Evolutionary conservation across 148 eudicot species (phyloP), one percentile per base, ranked within the genome.

Genomic region (Chenopodium suecicum): DNA sequence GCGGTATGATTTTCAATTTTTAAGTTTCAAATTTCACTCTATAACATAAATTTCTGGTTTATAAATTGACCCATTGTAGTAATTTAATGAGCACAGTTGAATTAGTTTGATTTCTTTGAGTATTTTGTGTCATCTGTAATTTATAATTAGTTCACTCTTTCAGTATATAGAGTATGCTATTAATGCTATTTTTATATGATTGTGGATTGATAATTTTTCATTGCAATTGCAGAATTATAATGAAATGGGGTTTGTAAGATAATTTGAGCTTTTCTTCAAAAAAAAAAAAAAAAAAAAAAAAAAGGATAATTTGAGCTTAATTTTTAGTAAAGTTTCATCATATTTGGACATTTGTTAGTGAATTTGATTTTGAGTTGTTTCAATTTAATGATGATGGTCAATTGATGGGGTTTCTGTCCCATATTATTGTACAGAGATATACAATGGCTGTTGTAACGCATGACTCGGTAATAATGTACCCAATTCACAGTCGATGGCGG

Each of bases 391-490:
- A 41, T 72, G 22, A 23, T 72, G 54, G 41, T 44, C 13, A 22
- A 44, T 27, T 10, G 4, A 22, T n/a, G 29, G 56, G 11, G 63
- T 74, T 74, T 48, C 29, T 17, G 62, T 20, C 52, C 7, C 19
- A 9, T 73, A 6, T 79, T 31, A 12, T 32, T 22, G 34, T 20
- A 67, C 27, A 50, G 62, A 34, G 47, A 17, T 23, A 47, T 64
- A 1, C 2, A 22, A 81, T 81, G 83, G 74, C 79, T 66, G 17
- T 25, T 66, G 78, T 14, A 22, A 20, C 20, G 19, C 5, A 48
- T 81, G 78, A 64, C 46, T n/a, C 74, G 47, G 8, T 65, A n/a
- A n/a, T 27, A 14, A 23, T 52, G 31, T 71, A 76, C 80, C 74
- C 78, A 62, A 11, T 32, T 60, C 80, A 76, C 83, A 77, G 63